Base-by-base conservation (phyloP, 495 filamentous ascomycete genomes). In the Umbilicaria muhlenbergii region DNA sequence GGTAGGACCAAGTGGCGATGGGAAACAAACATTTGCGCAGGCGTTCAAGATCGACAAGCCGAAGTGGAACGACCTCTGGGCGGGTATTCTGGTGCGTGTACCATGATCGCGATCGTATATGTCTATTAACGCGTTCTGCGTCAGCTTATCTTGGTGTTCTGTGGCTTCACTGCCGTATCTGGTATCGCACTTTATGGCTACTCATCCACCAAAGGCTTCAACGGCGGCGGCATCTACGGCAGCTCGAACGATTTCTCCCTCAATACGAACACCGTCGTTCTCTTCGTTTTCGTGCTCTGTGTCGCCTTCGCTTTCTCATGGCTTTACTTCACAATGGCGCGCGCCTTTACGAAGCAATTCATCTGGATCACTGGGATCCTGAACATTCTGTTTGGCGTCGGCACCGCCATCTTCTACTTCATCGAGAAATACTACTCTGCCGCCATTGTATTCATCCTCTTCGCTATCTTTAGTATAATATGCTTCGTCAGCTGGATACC, bases 11-110 rank as follows among this genome's bases (percentile, higher is more conserved):
- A 43, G 24, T 5, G 44, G 41, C 18, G 52, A 54, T 14, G 55
- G 58, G 43, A 70, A 83, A 53, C 66, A 66, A 11, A 70, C 65
- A 13, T 95, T 88, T 51, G 77, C 89, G 13, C 71, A 94, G 53
- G 72, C 74, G 1, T 94, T 94, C 63, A 77, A 75, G 58, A 54
- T 94, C 33, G 72, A 84, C 43, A 76, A 76, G 44, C 87, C 87
- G 11, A 92, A 91, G 54, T 94, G 69, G 58, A 82, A 94, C 52
- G 88, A 94, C 53, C 42, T 86, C 5, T 94, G 86, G 87, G 86
- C 86, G 4, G 84, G 79, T 14, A 62, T 92, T 38, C 61, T 94
- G 52, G 75, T 82, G 58, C 12, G 67, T 66, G 11, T 39, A 14
- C 6, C n/a, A 48, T 10, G 24, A 46, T 36, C 42, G 18, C 35